These are phyloP conservation scores for Coemansia sp. DNA, from an alignment of 192 early-diverging fungal species.

Conservation along the genomic window DNA sequence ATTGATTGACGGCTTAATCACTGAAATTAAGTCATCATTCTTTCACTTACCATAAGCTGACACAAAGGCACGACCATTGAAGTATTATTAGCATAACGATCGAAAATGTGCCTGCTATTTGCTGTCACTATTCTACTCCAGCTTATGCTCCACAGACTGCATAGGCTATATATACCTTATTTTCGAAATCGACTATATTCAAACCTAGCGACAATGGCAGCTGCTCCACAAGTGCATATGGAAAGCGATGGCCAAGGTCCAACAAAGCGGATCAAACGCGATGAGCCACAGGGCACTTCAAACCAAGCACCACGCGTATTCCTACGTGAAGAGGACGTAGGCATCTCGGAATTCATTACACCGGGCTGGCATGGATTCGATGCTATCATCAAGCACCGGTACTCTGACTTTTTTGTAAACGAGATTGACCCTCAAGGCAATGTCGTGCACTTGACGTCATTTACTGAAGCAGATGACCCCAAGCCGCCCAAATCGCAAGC, in stretches of 20 bases:
- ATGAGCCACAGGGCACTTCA: background rate
- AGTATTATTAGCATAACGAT: too few species aligned
- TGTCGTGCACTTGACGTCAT: constrained; percentile 65
- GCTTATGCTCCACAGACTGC: too few species aligned
- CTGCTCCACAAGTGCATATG: too few species aligned
- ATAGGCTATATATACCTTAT: too few species aligned
- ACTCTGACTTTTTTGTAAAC: constrained; percentile 88
- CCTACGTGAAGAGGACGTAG: constrained; percentile 62
- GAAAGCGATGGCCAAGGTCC: constrained; percentile 1
- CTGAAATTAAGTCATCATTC: background rate
- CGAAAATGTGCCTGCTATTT: too few species aligned
- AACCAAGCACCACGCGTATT: constrained; percentile 2
- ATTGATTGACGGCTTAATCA: background rate
- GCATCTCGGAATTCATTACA: constrained; percentile 59
- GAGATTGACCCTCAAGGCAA: constrained; percentile 76
- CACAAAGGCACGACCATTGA: background rate
- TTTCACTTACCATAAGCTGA: background rate
- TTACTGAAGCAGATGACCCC: constrained; percentile 30
- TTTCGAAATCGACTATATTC: too few species aligned
- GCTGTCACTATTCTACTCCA: too few species aligned
- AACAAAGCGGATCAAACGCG: constrained; percentile 31
- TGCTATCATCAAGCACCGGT: constrained; percentile 61
- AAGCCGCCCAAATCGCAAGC: constrained; percentile 25
- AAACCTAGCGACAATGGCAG: too few species aligned
- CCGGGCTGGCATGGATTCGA: constrained; percentile 37